Base-by-base conservation (phyloP, 1,139 yeast genomes). In the Lodderomyces elongisporus region DNA sequence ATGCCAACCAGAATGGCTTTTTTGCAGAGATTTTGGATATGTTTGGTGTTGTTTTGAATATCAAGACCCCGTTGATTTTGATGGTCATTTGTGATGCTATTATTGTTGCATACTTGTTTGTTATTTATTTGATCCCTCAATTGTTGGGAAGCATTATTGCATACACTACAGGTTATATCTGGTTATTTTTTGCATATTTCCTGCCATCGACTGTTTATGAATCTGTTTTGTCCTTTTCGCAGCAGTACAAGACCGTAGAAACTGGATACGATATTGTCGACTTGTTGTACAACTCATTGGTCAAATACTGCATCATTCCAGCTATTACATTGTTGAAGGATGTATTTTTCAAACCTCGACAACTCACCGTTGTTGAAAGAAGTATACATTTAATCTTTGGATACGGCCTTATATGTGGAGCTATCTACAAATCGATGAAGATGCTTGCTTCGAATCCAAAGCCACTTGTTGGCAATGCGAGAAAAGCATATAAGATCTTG, bases 41-140 rank as follows among this genome's bases (percentile, higher is more conserved):
- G 8, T 50, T 68, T 24, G 73, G 73, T 1, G 47, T 67, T 32
- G 54, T 53, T 26, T 49, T 66, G 33, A 56, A 61, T 32, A 33
- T 65, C 14, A 44, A 51, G 10, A 60, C 70, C 4, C 74, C 74
- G 0, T 35, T 68, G 4, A 44, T 59, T 18, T 48, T 66, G 22
- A 56, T 64, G 61, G 29, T 56, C 2, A 28, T 64, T 18, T 58
- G 74, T 23, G 70, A 77, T 40, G 45, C 64, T 2, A 53, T 73
- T 16, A 59, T 74, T 5, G 51, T 70, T 1, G 52, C 61, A 1
- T 71, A 69, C 34, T 48, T 78, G 30, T 59, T 71, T 23, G 34
- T 64, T 5, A 60, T 76, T 3, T 80, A 78, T 46, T 59, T 74
- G 25, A 43, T 77, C 2, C 88, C 88, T 1, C 73, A 78, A 5